These are phyloP conservation scores for Wallacemonas sp. DNA, from an alignment of 208 protist genomes.

Conservation along the genomic window DNA sequence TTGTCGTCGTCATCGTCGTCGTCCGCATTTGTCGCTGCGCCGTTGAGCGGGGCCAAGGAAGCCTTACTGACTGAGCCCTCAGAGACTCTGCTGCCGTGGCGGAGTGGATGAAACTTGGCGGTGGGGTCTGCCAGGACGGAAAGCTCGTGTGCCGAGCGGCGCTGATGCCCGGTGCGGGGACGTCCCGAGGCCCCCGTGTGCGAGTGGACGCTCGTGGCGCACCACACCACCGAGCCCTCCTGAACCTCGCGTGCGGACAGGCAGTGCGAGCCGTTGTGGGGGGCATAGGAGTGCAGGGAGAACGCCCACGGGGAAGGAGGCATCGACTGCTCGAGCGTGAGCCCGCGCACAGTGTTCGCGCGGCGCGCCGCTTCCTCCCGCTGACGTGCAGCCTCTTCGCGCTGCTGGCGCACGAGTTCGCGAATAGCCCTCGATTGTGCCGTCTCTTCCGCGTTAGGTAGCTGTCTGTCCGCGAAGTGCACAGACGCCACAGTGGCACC, in stretches of 20 bases:
- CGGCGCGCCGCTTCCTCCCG: neutral
- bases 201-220: neutral
- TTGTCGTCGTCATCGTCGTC: neutral
- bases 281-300: neutral
- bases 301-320: neutral
- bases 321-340: constrained; percentile 10
- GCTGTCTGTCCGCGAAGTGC: neutral
- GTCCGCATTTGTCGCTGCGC: neutral
- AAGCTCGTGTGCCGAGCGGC: neutral
- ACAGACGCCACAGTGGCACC: neutral
- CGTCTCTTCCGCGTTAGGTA: neutral
- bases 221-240: neutral
- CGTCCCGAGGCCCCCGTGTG: no score
- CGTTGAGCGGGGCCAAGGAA: no score
- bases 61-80: no score
- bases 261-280: neutral
- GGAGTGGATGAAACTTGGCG: neutral
- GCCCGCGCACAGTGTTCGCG: constrained; percentile 4
- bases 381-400: neutral
- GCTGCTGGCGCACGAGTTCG: neutral
- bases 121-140: neutral
- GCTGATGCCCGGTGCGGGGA: neutral
- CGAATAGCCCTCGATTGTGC: neutral
- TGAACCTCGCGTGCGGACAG: neutral
- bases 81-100: neutral